Percentiles rank a stretch among this genome's conserved stretches.
Conservation (phyloP, 768 basidiomycete genomes). For the Tephrocybe sp. region DNA sequence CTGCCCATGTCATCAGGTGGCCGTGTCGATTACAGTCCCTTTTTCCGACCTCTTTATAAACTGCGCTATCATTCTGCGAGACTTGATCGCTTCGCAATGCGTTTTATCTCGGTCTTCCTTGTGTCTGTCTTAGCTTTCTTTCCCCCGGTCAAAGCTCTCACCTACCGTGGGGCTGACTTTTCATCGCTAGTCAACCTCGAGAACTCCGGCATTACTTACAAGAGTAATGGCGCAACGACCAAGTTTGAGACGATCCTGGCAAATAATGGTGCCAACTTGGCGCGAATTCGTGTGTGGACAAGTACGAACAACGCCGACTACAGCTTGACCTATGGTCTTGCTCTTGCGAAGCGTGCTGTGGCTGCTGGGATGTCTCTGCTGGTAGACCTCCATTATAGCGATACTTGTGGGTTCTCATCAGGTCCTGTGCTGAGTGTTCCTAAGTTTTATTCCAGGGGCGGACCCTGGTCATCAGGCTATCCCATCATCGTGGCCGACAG, state of each 20-base stretch:
- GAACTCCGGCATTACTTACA: constrained; percentile 41
- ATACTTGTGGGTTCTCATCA: constrained; percentile 43
- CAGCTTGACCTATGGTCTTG: constrained; percentile 48
- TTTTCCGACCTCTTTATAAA: background rate
- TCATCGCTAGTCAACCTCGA: constrained; percentile 54
- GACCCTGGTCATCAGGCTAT: constrained; percentile 63
- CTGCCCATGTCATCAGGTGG: constrained; percentile 3
- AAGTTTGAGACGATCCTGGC: constrained; percentile 52
- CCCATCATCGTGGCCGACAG: constrained; percentile 53
- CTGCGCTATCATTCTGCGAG: background rate
- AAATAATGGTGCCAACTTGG: constrained; percentile 54
- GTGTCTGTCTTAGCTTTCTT: constrained; percentile 19
- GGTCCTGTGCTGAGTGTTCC: background rate
- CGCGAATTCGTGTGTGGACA: constrained; percentile 62
- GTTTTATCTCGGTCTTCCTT: constrained; percentile 18
- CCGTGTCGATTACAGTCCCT: background rate
- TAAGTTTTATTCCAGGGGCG: constrained; percentile 41
- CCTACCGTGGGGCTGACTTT: constrained; percentile 54
- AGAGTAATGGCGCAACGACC: constrained; percentile 33
- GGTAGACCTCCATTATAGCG: constrained; percentile 62
- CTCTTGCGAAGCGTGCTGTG: constrained; percentile 50
- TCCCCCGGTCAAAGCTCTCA: constrained; percentile 31
- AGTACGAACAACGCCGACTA: constrained; percentile 49
- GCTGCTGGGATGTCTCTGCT: constrained; percentile 54
- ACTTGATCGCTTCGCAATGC: constrained; percentile 15